Percentiles rank a stretch among this genome's conserved stretches.
Evolutionary conservation across 768 basidiomycete species (phyloP).

Genomic region (Tephrocybe sp.): DNA sequence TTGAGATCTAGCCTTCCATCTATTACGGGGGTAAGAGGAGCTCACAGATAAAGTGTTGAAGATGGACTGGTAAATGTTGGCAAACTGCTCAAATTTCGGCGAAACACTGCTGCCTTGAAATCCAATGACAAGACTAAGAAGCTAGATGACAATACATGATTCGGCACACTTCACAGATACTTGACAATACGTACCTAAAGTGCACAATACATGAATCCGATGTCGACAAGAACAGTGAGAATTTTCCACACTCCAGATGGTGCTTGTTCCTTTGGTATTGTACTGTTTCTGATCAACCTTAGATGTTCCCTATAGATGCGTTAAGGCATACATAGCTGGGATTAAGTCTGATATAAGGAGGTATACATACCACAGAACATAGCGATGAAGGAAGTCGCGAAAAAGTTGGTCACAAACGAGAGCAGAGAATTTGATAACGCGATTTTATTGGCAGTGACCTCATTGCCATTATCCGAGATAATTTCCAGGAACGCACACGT

Average conservation of each 20-base stretch:
- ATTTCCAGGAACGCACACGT: no score
- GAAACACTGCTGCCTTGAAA: neutral
- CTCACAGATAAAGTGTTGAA: neutral
- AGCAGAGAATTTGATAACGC: neutral
- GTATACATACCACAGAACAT: neutral
- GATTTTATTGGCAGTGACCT: neutral
- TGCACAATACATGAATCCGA: neutral
- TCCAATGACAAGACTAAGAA: neutral
- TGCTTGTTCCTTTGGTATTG: neutral
- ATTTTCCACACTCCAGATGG: neutral
- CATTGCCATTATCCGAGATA: neutral
- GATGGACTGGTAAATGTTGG: neutral
- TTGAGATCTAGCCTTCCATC: no score
- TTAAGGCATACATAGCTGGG: neutral
- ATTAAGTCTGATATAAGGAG: neutral
- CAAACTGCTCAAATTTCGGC: neutral
- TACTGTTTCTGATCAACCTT: neutral
- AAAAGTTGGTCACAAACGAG: neutral
- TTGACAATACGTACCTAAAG: no score
- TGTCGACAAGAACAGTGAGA: neutral
- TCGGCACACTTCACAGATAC: neutral
- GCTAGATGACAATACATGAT: neutral
- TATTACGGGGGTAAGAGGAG: neutral
- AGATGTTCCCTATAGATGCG: neutral
- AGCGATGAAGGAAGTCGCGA: neutral